Conservation (phyloP, 2,329 filamentous ascomycete genomes). For the Sclerotinia spermophila region DNA sequence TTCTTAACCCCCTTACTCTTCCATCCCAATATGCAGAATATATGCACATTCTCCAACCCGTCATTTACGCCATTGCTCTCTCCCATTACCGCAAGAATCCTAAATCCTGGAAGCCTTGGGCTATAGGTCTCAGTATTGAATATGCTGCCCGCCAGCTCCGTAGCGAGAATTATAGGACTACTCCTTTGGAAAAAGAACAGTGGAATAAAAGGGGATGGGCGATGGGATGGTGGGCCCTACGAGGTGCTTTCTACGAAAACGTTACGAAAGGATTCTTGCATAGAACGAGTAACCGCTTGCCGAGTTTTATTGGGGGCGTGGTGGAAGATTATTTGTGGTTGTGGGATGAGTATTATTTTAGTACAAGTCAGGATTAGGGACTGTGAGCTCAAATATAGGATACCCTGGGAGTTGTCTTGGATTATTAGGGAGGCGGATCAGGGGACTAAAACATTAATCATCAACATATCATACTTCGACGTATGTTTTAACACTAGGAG, state of each 20-base stretch:
- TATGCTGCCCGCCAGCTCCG: constrained; percentile 81
- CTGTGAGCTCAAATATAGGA: neutral
- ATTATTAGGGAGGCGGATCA: too few species aligned
- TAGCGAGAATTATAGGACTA: constrained; percentile 63
- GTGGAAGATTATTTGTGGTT: constrained; percentile 96
- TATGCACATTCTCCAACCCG: constrained; percentile 85
- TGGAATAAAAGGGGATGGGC: constrained; percentile 83
- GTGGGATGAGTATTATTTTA: constrained; percentile 97
- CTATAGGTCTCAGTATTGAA: constrained; percentile 80
- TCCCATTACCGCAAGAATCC: constrained; percentile 60
- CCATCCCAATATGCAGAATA: constrained; percentile 74
- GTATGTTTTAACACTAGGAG: neutral
- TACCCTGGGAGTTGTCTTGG: neutral
- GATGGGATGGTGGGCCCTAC: constrained; percentile 93
- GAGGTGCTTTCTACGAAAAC: constrained; percentile 94
- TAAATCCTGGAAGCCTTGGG: constrained; percentile 86
- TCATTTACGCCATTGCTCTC: constrained; percentile 82
- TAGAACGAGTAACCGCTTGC: constrained; percentile 42
- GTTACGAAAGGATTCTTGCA: constrained; percentile 73
- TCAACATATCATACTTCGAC: neutral
- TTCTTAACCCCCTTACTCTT: constrained; percentile 80
- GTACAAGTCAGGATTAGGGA: constrained; percentile 35
- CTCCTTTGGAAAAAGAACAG: constrained; percentile 84
- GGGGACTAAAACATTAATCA: neutral
- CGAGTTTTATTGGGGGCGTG: constrained; percentile 75